These are phyloP conservation scores for Fusarium praegraminearum DNA, from an alignment of 2,329 filamentous ascomycete genomes.

Conservation along the genomic window DNA sequence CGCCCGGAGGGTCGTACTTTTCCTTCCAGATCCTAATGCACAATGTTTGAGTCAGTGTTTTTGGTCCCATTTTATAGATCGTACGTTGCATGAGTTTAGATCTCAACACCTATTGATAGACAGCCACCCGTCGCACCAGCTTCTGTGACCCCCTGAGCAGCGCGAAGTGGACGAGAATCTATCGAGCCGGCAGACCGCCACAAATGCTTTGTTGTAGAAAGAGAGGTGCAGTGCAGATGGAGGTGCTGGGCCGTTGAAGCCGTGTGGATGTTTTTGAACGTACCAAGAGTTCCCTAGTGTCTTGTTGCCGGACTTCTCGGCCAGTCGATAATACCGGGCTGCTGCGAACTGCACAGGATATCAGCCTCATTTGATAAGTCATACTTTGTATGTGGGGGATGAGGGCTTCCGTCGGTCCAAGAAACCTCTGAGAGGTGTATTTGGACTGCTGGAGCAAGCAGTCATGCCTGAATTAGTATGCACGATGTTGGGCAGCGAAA, in stretches of 20 bases:
- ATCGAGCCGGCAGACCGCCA: conserved; percentile 31
- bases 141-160: conserved; percentile 22
- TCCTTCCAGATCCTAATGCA: conserved; percentile 93
- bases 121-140: conserved; percentile 19
- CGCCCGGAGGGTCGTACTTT: conserved; percentile 76
- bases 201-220: conserved; percentile 8
- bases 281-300: conserved; percentile 96
- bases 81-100: conserved; percentile 15
- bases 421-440: conserved; percentile 1
- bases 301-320: conserved; percentile 90
- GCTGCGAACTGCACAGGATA: conserved; percentile 72
- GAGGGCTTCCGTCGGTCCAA: neutral
- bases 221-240: conserved; percentile 30
- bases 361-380: conserved; percentile 64
- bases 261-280: conserved; percentile 61
- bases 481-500: conserved; percentile 30
- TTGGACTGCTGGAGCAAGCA: neutral
- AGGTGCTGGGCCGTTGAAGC: conserved; percentile 35
- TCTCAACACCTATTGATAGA: conserved; percentile 18
- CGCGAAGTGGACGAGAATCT: conserved; percentile 29
- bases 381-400: conserved; percentile 23
- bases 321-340: conserved; percentile 91
- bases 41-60: conserved; percentile 35
- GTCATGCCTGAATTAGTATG: conserved; percentile 26
- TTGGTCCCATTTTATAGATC: conserved; percentile 5